Evolutionary conservation across 495 filamentous ascomycete genomes (phyloP).

Genomic region (Penicillium taxi): DNA sequence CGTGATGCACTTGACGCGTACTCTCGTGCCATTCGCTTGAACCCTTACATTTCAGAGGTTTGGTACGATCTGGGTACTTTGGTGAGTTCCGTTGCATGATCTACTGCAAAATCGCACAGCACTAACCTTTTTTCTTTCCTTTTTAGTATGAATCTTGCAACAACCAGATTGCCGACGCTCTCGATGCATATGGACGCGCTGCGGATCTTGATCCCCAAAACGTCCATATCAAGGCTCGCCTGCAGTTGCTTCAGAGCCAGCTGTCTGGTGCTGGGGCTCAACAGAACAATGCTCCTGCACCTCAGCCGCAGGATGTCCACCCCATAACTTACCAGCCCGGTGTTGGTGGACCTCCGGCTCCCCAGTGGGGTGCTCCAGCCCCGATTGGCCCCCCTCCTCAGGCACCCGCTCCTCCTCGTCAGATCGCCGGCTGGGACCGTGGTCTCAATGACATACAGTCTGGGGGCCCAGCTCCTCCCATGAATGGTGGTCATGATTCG

Average conservation of each 20-base stretch:
- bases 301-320: conserved; percentile 76
- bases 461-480: conserved; percentile 55
- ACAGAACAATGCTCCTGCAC: conserved; percentile 59
- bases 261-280: conserved; percentile 63
- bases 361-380: conserved; percentile 73
- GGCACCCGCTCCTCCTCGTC: conserved; percentile 53
- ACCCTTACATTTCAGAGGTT: conserved; percentile 97
- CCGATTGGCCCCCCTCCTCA: conserved; percentile 56
- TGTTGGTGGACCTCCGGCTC: conserved; percentile 63
- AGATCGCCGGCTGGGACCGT: conserved; percentile 62
- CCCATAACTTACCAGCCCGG: conserved; percentile 78
- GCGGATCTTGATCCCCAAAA: conserved; percentile 91
- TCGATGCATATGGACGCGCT: conserved; percentile 91
- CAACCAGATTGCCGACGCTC: conserved; percentile 93
- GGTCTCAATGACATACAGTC: conserved; percentile 68
- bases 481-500: conserved; percentile 69
- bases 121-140: conserved; percentile 21
- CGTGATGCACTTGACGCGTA: conserved; percentile 97
- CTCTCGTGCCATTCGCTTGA: conserved; percentile 92
- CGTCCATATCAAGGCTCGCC: conserved; percentile 89
- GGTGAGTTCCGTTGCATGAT: not conserved
- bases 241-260: conserved; percentile 78
- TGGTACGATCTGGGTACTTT: conserved; percentile 98
- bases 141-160: conserved; percentile 99
- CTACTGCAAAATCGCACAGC: not conserved